phyloP scores from a whole-genome alignment of 331 rosid genomes.

The Acacia pycnantha region DNA sequence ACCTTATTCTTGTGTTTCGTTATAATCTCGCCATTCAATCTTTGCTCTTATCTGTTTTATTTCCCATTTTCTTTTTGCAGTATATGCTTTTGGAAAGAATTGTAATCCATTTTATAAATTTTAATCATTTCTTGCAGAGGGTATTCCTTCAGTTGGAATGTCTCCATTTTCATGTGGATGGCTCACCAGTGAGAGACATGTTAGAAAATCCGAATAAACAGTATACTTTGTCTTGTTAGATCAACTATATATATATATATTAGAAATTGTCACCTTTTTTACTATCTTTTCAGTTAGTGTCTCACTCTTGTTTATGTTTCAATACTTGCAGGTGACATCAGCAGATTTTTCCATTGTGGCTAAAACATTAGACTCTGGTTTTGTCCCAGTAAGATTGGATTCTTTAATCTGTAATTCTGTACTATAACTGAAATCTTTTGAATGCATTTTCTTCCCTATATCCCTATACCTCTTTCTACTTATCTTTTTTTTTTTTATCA shows the following conservation, averaged over 20 bases:
- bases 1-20: conserved; percentile 4
- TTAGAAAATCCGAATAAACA: conserved; percentile 37
- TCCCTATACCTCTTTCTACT: not conserved
- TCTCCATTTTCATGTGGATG: conserved; percentile 96
- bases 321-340: conserved; percentile 57
- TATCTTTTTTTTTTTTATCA: not conserved
- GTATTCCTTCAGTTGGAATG: conserved; percentile 91
- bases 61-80: not conserved
- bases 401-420: conserved; percentile 10
- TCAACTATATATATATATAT: conserved; percentile 13
- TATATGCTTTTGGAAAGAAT: conserved; percentile 9
- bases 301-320: conserved; percentile 23
- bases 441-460: not conserved
- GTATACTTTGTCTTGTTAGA: conserved; percentile 22
- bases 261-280: conserved; percentile 1
- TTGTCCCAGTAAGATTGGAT: conserved; percentile 69
- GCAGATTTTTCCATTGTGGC: conserved; percentile 70
- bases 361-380: conserved; percentile 74
- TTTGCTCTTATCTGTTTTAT: conserved; percentile 20
- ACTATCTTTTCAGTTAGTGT: conserved; percentile 19
- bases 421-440: conserved; percentile 20
- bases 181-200: conserved; percentile 71
- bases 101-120: conserved; percentile 5
- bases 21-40: conserved; percentile 7
- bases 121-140: conserved; percentile 58